Conservation (phyloP, 2,329 filamentous ascomycete genomes). For the Blumeriella jaapii region DNA sequence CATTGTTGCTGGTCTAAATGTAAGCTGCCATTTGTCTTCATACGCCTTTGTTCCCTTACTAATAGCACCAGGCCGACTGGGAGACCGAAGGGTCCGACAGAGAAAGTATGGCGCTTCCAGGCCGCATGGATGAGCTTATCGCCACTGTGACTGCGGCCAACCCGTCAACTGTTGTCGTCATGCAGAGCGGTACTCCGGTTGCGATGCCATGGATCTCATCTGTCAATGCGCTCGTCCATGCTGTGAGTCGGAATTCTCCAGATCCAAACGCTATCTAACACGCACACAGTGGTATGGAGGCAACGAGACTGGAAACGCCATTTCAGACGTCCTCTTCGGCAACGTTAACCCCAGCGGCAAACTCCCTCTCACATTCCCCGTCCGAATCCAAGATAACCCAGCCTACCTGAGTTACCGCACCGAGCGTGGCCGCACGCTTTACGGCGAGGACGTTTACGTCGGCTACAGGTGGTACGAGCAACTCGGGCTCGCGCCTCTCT, state of each 20-base stretch:
- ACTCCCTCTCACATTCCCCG: slow-evolving; percentile 62
- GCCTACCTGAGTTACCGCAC: slow-evolving; percentile 63
- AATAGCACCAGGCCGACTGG: slow-evolving; percentile 45
- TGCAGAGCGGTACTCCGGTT: slow-evolving; percentile 67
- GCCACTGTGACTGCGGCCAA: slow-evolving; percentile 53
- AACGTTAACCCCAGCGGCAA: slow-evolving; percentile 65
- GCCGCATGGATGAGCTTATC: slow-evolving; percentile 60
- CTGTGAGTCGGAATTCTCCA: slow-evolving; percentile 36
- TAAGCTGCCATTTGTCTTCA: too few species aligned
- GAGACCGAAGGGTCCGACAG: slow-evolving; percentile 72
- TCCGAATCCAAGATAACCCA: slow-evolving; percentile 56
- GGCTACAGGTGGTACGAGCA: slow-evolving; percentile 75
- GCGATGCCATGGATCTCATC: slow-evolving; percentile 56
- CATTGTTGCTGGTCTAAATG: slow-evolving; percentile 66
- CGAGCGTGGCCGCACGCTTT: slow-evolving; percentile 60
- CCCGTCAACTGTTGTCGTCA: slow-evolving; percentile 58
- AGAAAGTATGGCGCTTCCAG: slow-evolving; percentile 66
- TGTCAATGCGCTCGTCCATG: slow-evolving; percentile 51
- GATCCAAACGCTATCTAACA: slow-evolving; percentile 38
- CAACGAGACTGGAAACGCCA: slow-evolving; percentile 74
- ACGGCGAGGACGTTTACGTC: slow-evolving; percentile 71
- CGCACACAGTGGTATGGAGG: slow-evolving; percentile 60
- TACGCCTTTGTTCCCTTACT: background rate
- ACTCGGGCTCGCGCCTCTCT: slow-evolving; percentile 51
- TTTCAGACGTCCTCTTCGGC: slow-evolving; percentile 68